Base-by-base conservation (phyloP, 2,329 filamentous ascomycete genomes). In the Colletotrichum horii region DNA sequence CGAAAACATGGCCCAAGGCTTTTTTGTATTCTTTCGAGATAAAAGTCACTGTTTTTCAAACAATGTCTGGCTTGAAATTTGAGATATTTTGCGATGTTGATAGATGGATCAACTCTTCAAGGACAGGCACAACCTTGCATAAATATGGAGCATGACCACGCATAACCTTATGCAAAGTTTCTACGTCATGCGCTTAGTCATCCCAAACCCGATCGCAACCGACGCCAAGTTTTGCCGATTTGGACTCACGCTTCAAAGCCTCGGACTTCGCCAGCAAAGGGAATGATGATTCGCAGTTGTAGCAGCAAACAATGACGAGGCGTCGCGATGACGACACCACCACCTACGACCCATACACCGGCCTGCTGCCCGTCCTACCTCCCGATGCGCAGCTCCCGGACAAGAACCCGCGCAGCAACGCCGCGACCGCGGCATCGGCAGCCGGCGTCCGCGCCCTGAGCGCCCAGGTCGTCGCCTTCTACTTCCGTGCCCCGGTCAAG, bases 401-500 rank as follows among this genome's bases (percentile, higher is more conserved):
- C 76, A 87, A 88, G 70, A 83, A 87, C 52, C 86, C 87, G 8
- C 86, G 88, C 70, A 90, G 83, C 81, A 90, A 91, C 81, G 89
- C 89, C 48, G 89, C 90, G 8, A 92, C 90, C 4, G 96, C 94
- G 64, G 94, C 95, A n/a, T 96, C 95, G 26, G 96, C 96, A 6
- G 96, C 96, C 26, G 92, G 95, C 55, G 94, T 96, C 77, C 94
- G 96, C 62, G 96, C 96, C 32, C 84, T 98, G 77, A 96, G 94
- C 79, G 94, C 95, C 9, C 94, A 97, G 82, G 89, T 95, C 80
- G 91, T 98, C 70, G 93, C 95, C 28, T 98, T 98, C 80, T 98
- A 98, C 86, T 98, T 98, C 82, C 90, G 96, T 72, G 95, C 95
- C 0, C 96, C 96, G 1, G 94, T 96, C 69, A 98, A 98, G 85